Evolutionary conservation across 345 rosid genomes (phyloP).

Genomic region (Salix caprea): DNA sequence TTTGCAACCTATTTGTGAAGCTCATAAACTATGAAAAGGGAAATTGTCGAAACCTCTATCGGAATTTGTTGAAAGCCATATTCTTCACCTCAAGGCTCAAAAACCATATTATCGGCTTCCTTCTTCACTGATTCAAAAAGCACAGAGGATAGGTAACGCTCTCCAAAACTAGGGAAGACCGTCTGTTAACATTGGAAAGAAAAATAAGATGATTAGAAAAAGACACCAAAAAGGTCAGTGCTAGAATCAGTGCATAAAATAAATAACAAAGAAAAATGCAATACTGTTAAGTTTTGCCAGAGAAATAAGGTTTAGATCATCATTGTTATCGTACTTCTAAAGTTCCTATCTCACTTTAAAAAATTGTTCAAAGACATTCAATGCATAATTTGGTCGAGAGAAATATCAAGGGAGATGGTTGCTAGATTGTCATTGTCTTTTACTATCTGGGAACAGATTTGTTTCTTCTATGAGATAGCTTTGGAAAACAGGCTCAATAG

Average conservation of each 20-base stretch:
- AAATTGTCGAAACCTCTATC: not conserved
- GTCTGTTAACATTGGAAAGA: conserved; percentile 34
- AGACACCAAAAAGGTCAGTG: not conserved
- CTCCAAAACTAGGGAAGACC: conserved; percentile 65
- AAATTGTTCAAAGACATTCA: not conserved
- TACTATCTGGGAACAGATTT: not conserved
- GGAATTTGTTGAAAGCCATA: not conserved
- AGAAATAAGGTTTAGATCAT: not conserved
- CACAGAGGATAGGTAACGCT: conserved; percentile 60
- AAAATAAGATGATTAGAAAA: not conserved
- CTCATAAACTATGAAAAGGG: not conserved
- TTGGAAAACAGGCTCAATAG: not conserved
- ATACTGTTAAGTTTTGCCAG: not conserved
- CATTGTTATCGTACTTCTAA: too few species aligned
- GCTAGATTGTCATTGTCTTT: not conserved
- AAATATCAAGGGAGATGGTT: not conserved
- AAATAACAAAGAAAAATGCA: not conserved
- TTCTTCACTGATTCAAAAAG: conserved; percentile 52
- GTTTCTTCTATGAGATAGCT: not conserved
- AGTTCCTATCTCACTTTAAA: not conserved
- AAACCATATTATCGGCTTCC: conserved; percentile 53
- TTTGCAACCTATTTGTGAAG: not conserved
- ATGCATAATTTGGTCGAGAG: not conserved
- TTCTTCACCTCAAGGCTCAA: conserved; percentile 22
- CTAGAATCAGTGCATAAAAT: not conserved